A percentile compares a stretch with the other conserved stretches of the same genome.
Conservation (phyloP, 148 eudicot genomes). For the Amaranthus hypochondriacus region DNA sequence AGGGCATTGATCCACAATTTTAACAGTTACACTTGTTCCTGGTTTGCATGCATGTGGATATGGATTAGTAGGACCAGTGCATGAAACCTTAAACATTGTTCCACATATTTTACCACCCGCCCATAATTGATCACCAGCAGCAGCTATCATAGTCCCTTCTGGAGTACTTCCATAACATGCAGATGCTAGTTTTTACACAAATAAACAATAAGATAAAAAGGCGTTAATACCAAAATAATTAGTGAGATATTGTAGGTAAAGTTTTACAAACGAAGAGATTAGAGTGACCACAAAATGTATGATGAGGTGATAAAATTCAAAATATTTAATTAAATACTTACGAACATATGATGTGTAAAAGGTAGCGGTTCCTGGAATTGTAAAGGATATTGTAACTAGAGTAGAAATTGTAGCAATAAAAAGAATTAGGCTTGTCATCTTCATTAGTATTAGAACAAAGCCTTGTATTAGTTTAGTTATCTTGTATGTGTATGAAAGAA, state of each 20-base stretch:
- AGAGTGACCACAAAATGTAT: too few species aligned
- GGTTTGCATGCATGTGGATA: constrained; percentile 9
- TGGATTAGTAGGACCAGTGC: too few species aligned
- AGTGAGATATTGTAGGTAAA: too few species aligned
- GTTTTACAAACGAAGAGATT: too few species aligned
- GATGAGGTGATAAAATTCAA: too few species aligned
- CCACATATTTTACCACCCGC: too few species aligned
- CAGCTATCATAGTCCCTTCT: constrained; percentile 42
- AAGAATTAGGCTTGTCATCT: neutral
- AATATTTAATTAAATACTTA: constrained; percentile 4
- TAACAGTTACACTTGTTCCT: constrained; percentile 27
- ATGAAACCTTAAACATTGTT: too few species aligned
- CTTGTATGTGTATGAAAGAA: too few species aligned
- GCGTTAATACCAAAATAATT: too few species aligned
- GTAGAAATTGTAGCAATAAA: constrained; percentile 5
- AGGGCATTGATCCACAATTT: constrained; percentile 48
- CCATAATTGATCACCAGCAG: constrained; percentile 7
- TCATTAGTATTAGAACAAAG: too few species aligned
- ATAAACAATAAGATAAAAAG: neutral
- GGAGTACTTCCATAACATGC: constrained; percentile 18
- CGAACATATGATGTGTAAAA: constrained; percentile 20
- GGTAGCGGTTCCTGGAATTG: constrained; percentile 22
- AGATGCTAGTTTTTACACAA: constrained; percentile 1
- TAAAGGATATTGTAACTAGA: constrained; percentile 1
- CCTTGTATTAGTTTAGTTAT: too few species aligned